Evolutionary conservation across 2,329 filamentous ascomycete genomes (phyloP).

Genomic region (Podosphaera aphanis): DNA sequence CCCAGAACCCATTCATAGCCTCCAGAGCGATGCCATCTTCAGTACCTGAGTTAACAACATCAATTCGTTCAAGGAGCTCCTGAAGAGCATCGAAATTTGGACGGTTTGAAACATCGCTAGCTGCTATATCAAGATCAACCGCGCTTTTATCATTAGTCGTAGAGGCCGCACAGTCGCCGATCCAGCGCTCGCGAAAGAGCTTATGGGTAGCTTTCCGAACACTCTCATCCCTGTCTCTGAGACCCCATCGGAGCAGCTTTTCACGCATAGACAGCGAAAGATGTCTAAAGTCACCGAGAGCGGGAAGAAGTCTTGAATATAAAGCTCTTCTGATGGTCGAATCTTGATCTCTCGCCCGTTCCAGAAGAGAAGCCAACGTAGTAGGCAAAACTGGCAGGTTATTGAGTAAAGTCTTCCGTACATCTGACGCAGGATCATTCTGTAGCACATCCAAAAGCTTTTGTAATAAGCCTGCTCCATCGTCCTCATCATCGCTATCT

Average conservation of each 20-base stretch:
- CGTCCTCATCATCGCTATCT: conserved; percentile 46
- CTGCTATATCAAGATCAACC: conserved; percentile 25
- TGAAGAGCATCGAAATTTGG: conserved; percentile 64
- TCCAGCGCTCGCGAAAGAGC: conserved; percentile 88
- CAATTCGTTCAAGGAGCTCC: conserved; percentile 80
- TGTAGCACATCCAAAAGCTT: conserved; percentile 75
- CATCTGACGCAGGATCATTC: conserved; percentile 85
- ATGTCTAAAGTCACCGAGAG: conserved; percentile 81
- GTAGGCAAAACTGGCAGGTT: conserved; percentile 72
- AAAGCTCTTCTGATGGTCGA: conserved; percentile 61
- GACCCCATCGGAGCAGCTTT: conserved; percentile 81
- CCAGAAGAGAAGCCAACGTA: conserved; percentile 68
- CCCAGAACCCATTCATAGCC: conserved; percentile 93
- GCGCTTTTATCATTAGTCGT: conserved; percentile 27
- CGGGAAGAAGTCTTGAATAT: conserved; percentile 69
- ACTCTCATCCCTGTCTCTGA: conserved; percentile 81
- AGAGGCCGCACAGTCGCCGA: conserved; percentile 70
- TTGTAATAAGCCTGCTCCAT: conserved; percentile 46
- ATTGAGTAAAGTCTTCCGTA: conserved; percentile 64
- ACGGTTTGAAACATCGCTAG: conserved; percentile 25
- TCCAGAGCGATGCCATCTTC: conserved; percentile 80
- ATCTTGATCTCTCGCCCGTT: conserved; percentile 77
- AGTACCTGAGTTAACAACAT: conserved; percentile 71
- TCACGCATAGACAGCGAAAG: conserved; percentile 84
- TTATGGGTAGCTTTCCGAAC: conserved; percentile 79